phyloP scores from a whole-genome alignment of 2,329 filamentous ascomycete genomes.

The Fusarium sp. region DNA sequence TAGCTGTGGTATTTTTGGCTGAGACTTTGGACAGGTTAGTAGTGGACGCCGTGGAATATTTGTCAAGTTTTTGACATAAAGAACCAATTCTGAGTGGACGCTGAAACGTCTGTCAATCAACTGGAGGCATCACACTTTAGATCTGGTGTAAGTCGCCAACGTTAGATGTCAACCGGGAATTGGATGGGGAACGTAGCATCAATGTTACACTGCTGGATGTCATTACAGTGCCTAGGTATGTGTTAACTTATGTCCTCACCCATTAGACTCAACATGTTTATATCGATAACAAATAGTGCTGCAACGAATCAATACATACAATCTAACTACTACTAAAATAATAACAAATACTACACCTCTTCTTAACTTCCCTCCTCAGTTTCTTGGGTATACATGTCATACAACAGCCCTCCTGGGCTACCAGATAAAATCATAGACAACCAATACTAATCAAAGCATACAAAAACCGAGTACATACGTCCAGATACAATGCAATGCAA shows the following conservation, averaged over 20 bases:
- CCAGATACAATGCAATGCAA: neutral
- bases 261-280: neutral
- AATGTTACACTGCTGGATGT: neutral
- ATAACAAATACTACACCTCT: slow-evolving; percentile 10
- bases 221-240: neutral
- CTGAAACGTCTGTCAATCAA: neutral
- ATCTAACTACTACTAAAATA: neutral
- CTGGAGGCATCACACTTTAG: neutral
- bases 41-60: neutral
- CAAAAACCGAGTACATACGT: neutral
- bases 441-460: slow-evolving; percentile 11
- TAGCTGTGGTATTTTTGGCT: neutral
- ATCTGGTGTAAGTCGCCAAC: neutral
- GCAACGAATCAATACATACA: neutral
- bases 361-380: neutral
- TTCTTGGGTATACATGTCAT: slow-evolving; percentile 35
- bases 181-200: neutral
- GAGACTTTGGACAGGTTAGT: neutral
- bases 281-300: neutral
- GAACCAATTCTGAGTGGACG: neutral
- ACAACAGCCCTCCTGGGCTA: slow-evolving; percentile 18
- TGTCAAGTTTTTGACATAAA: neutral
- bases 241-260: neutral
- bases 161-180: slow-evolving; percentile 3
- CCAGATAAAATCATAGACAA: neutral